These are phyloP conservation scores for Tricholoma matsutake DNA, from an alignment of 768 basidiomycete genomes.

Conservation along the genomic window DNA sequence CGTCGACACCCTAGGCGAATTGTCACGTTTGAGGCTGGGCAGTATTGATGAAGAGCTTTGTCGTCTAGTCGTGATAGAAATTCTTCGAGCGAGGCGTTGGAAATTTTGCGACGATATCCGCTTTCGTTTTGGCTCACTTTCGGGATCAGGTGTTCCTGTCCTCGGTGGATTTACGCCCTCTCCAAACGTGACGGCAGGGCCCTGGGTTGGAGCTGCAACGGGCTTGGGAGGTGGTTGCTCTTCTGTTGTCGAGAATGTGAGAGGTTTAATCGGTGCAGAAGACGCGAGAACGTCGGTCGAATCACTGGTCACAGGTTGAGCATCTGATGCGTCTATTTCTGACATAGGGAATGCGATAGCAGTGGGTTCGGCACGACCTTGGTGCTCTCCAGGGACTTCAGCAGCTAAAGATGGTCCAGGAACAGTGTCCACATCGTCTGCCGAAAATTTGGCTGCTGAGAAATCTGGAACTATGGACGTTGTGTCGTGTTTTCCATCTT, in stretches of 20 bases:
- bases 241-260: slow-evolving; percentile 35
- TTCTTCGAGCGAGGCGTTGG: slow-evolving; percentile 71
- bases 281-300: slow-evolving; percentile 9
- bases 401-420: background rate
- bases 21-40: slow-evolving; percentile 53
- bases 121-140: slow-evolving; percentile 74
- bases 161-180: slow-evolving; percentile 55
- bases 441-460: slow-evolving; percentile 6
- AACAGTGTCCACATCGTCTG: slow-evolving; percentile 5
- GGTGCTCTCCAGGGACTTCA: background rate
- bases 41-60: slow-evolving; percentile 52
- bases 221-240: slow-evolving; percentile 23
- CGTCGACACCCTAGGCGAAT: slow-evolving; percentile 40
- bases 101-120: slow-evolving; percentile 85
- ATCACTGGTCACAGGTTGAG: slow-evolving; percentile 14
- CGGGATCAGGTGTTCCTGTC: slow-evolving; percentile 68
- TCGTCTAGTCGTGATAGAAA: slow-evolving; percentile 63
- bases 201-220: slow-evolving; percentile 13
- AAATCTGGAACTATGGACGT: slow-evolving; percentile 2
- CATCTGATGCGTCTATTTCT: slow-evolving; percentile 20
- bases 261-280: slow-evolving; percentile 11
- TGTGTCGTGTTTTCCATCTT: background rate
- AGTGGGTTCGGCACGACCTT: background rate
- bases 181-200: slow-evolving; percentile 66
- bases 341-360: slow-evolving; percentile 27